Evolutionary conservation across 1,139 yeast genomes (phyloP).

Genomic region (Taphrina deformans): DNA sequence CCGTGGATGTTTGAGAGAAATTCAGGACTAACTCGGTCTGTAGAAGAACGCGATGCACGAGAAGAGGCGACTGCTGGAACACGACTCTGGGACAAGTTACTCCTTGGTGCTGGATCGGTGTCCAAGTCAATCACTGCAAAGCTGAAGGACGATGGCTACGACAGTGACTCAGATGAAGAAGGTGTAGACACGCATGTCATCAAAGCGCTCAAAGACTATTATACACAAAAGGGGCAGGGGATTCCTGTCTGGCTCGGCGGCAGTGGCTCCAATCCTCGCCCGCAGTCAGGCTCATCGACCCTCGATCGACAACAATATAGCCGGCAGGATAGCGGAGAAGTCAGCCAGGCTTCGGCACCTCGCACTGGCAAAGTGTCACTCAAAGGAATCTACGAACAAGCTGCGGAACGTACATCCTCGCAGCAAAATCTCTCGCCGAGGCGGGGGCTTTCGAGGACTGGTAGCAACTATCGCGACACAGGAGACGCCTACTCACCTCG

Average conservation of each 20-base stretch:
- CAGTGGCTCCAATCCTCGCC: not conserved
- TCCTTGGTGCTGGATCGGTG: constrained; percentile 23
- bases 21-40: constrained; percentile 1
- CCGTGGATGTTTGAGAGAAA: no score
- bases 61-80: constrained; percentile 30
- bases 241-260: constrained; percentile 31
- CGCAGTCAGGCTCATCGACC: not conserved
- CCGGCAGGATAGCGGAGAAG: not conserved
- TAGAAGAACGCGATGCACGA: constrained; percentile 13
- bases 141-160: constrained; percentile 28
- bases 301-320: not conserved
- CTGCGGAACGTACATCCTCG: constrained; percentile 29
- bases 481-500: not conserved
- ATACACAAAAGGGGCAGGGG: constrained; percentile 23
- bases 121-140: constrained; percentile 19
- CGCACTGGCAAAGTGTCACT: constrained; percentile 20
- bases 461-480: not conserved
- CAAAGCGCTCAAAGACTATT: constrained; percentile 29
- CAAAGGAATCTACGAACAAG: constrained; percentile 30
- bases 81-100: constrained; percentile 27
- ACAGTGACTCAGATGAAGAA: constrained; percentile 26
- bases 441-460: constrained; percentile 16
- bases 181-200: constrained; percentile 31
- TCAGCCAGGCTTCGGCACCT: not conserved
- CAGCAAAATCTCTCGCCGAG: constrained; percentile 3